Conservation (phyloP, 2,329 filamentous ascomycete species). For the Penicillium hesseltinei region DNA sequence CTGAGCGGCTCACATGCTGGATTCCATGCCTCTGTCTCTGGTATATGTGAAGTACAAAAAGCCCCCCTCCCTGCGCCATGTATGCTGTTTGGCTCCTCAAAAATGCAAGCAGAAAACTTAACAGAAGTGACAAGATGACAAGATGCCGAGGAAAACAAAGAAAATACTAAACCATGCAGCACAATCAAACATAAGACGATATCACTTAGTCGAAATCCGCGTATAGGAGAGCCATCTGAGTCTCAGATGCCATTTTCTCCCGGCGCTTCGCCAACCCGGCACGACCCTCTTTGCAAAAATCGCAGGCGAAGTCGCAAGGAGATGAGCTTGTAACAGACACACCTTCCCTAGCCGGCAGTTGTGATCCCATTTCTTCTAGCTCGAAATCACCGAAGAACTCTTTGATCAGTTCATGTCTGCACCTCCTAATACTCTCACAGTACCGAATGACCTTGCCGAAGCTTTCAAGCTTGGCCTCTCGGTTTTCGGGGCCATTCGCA, state of each 20-base stretch:
- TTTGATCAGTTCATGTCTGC: constrained; percentile 73
- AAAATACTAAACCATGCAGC: not conserved
- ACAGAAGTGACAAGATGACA: not conserved
- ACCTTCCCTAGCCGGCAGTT: constrained; percentile 8
- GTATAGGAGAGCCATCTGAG: constrained; percentile 9
- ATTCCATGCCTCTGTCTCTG: not conserved
- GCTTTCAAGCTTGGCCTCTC: constrained; percentile 56
- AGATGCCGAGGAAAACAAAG: too few relatives aligned
- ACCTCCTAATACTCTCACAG: constrained; percentile 72
- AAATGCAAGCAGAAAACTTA: not conserved
- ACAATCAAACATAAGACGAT: not conserved
- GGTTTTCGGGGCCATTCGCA: constrained; percentile 37
- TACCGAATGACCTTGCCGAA: constrained; percentile 71
- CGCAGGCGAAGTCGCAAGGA: constrained; percentile 71
- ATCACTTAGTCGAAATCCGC: not conserved
- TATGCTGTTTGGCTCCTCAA: not conserved
- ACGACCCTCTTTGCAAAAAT: constrained; percentile 69
- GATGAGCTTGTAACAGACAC: constrained; percentile 32
- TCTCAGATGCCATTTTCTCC: constrained; percentile 31
- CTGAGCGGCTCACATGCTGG: not conserved
- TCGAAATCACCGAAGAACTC: constrained; percentile 71
- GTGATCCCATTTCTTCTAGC: constrained; percentile 33
- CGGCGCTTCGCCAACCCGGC: constrained; percentile 59
- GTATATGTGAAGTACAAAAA: not conserved
- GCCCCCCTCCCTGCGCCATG: not conserved